Evolutionary conservation across 78 protist genomes (phyloP).

Genomic region (Cavenderia fasciculata): DNA sequence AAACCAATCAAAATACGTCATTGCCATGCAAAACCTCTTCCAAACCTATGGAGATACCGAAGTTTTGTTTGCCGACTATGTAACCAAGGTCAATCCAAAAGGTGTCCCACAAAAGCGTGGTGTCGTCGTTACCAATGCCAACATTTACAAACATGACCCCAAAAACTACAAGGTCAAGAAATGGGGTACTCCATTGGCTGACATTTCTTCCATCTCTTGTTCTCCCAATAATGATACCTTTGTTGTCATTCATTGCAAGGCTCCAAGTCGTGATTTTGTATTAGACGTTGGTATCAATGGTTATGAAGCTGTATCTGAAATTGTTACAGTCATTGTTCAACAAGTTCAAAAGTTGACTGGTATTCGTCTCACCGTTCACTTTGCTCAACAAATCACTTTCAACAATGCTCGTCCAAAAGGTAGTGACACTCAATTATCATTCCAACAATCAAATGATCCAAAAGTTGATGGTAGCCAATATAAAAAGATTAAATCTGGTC

Average conservation of each 20-base stretch:
- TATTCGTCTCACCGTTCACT: conserved; percentile 34
- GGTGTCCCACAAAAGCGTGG: conserved; percentile 79
- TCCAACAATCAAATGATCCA: conserved; percentile 46
- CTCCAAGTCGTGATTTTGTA: conserved; percentile 68
- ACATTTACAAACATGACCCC: conserved; percentile 85
- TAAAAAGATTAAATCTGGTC: conserved; percentile 26
- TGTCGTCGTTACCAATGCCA: conserved; percentile 79
- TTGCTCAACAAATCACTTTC: conserved; percentile 24
- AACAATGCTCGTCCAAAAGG: conserved; percentile 77
- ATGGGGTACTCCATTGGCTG: conserved; percentile 80
- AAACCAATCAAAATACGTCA: conserved; percentile 57
- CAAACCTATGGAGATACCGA: conserved; percentile 63
- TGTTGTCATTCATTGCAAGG: conserved; percentile 64
- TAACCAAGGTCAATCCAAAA: conserved; percentile 80
- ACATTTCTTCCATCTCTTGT: conserved; percentile 39
- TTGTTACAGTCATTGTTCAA: conserved; percentile 68
- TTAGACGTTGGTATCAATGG: conserved; percentile 79
- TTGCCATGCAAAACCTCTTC: conserved; percentile 75
- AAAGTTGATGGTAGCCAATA: conserved; percentile 28
- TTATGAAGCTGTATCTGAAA: conserved; percentile 73
- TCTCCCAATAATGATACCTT: conserved; percentile 68
- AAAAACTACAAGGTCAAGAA: conserved; percentile 82
- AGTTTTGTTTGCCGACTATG: conserved; percentile 85
- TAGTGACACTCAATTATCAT: conserved; percentile 4
- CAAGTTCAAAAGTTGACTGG: conserved; percentile 58